Evolutionary conservation across 2,329 filamentous ascomycete species (phyloP).

Genomic region (Endothia cerciana): DNA sequence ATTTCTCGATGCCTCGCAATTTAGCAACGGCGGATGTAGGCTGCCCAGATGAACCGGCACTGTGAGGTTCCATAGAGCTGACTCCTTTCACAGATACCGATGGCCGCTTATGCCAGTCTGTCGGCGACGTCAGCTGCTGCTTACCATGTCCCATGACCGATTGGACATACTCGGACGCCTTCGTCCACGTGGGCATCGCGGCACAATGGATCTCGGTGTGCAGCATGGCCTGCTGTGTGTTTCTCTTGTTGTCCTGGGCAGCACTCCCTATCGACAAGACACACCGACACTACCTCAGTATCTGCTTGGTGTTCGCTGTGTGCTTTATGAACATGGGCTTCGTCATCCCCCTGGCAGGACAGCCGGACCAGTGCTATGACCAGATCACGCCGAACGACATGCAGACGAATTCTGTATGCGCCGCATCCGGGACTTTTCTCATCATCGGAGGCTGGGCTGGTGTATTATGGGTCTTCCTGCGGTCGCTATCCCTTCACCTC

Average conservation of each 20-base stretch:
- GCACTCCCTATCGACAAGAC: constrained; percentile 86
- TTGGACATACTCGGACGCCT: constrained; percentile 69
- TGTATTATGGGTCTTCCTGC: constrained; percentile 88
- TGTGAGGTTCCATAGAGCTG: constrained; percentile 32
- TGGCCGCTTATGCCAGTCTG: constrained; percentile 57
- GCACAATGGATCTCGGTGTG: constrained; percentile 85
- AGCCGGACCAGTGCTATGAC: constrained; percentile 83
- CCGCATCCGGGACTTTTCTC: constrained; percentile 83
- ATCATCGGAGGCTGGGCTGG: constrained; percentile 84
- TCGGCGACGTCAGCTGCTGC: constrained; percentile 70
- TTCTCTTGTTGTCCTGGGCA: constrained; percentile 79
- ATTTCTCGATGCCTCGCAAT: constrained; percentile 29
- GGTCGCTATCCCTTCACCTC: constrained; percentile 88
- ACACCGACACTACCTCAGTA: constrained; percentile 88
- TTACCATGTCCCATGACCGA: constrained; percentile 87
- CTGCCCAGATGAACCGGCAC: constrained; percentile 15
- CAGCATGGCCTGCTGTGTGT: constrained; percentile 71
- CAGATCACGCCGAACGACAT: constrained; percentile 93
- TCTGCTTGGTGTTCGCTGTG: constrained; percentile 78
- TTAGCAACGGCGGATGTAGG: constrained; percentile 27
- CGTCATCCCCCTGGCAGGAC: constrained; percentile 79
- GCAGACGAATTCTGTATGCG: constrained; percentile 79
- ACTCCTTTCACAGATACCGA: constrained; percentile 53
- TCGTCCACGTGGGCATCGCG: constrained; percentile 61
- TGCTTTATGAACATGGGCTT: constrained; percentile 86